These are phyloP conservation scores for Dalbergia oliveri DNA, from an alignment of 306 rosid species.

Conservation along the genomic window DNA sequence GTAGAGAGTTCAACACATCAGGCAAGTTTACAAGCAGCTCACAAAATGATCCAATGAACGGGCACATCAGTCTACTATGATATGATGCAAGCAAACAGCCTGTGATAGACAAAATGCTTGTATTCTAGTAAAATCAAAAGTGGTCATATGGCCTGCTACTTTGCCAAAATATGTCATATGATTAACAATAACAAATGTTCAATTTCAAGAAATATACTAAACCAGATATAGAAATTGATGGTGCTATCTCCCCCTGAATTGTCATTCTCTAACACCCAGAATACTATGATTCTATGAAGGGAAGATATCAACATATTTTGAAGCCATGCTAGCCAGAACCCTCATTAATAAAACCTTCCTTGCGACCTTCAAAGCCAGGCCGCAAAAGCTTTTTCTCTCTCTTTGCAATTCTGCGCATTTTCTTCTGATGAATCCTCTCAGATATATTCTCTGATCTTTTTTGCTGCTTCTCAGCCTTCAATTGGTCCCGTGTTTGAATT, in stretches of 20 bases:
- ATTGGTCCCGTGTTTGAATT: constrained; percentile 64
- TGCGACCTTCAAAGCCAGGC: constrained; percentile 92
- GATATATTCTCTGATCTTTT: constrained; percentile 80
- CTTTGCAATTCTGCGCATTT: constrained; percentile 72
- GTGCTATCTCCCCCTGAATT: background rate
- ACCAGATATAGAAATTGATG: background rate
- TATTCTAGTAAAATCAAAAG: constrained; percentile 10
- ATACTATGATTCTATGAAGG: background rate
- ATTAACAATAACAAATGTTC: background rate
- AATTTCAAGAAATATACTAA: background rate
- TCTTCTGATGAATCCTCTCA: constrained; percentile 72
- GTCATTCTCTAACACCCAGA: background rate
- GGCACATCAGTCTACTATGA: background rate
- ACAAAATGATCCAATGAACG: background rate
- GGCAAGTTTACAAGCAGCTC: background rate
- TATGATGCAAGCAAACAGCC: background rate
- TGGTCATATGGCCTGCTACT: background rate
- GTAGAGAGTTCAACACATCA: background rate
- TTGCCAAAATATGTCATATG: background rate
- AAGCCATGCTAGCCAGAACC: constrained; percentile 33
- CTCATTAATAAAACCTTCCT: constrained; percentile 73
- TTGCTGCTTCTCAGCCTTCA: constrained; percentile 77
- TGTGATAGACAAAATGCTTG: too few relatives aligned
- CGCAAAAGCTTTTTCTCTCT: constrained; percentile 92
- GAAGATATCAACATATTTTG: constrained; percentile 14